Evolutionary conservation across 169 alveolate species (phyloP).

Genomic region (Plasmodium billcollinsi): DNA sequence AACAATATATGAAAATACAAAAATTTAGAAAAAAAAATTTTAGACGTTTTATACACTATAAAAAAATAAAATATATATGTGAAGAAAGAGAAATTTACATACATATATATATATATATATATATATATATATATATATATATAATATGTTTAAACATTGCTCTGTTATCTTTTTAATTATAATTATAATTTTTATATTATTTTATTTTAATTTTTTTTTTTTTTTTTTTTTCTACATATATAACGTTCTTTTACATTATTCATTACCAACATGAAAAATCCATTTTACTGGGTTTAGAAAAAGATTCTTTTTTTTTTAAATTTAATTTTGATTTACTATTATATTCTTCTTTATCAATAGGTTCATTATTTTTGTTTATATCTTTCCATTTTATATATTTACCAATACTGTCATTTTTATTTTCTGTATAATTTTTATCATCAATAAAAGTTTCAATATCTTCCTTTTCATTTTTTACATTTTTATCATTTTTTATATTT

Average conservation of each 20-base stretch:
- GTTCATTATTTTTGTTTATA: slow-evolving; percentile 17
- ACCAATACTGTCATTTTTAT: slow-evolving; percentile 65
- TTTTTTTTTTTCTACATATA: background rate
- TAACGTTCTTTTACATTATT: background rate
- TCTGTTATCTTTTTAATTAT: background rate
- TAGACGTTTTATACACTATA: too few species aligned
- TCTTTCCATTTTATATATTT: slow-evolving; percentile 67
- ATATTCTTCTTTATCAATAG: slow-evolving; percentile 15
- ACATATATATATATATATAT: too few species aligned
- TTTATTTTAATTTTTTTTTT: background rate
- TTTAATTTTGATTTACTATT: slow-evolving; percentile 18
- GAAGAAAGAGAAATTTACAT: too few species aligned
- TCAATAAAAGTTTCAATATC: slow-evolving; percentile 40
- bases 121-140: too few species aligned
- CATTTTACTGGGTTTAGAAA: slow-evolving; percentile 49
- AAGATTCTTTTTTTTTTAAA: slow-evolving; percentile 33
- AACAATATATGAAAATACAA: slow-evolving; percentile 4
- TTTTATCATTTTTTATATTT: slow-evolving; percentile 33
- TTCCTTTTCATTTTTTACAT: slow-evolving; percentile 10
- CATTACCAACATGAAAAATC: slow-evolving; percentile 59
- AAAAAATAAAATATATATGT: too few species aligned
- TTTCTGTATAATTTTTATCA: slow-evolving; percentile 44
- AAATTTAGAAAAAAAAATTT: background rate
- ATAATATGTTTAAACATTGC: background rate
- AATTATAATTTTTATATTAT: background rate